A percentile compares a stretch with the other conserved stretches of the same genome.
Evolutionary conservation across 768 basidiomycete species (phyloP).

Genomic region (Tulasnella calospora): DNA sequence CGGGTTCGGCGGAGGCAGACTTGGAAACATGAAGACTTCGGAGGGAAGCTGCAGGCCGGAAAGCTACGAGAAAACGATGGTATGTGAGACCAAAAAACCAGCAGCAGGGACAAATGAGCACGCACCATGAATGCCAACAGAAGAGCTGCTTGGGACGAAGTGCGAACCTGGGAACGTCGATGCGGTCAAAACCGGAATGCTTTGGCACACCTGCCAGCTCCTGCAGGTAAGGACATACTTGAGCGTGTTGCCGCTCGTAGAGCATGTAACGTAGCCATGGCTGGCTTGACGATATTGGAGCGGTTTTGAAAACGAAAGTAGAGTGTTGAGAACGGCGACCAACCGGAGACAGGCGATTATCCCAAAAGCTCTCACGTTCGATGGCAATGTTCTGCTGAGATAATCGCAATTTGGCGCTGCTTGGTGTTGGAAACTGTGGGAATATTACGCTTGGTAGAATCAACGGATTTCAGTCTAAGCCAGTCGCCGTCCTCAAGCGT

Average conservation of each 20-base stretch:
- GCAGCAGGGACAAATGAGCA: neutral
- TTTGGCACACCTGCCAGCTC: neutral
- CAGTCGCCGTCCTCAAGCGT: constrained; percentile 5
- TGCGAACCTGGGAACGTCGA: constrained; percentile 10
- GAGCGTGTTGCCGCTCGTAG: neutral
- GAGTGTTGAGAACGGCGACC: constrained; percentile 9
- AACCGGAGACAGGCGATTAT: constrained; percentile 9
- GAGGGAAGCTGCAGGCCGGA: constrained; percentile 11
- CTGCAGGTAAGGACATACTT: neutral
- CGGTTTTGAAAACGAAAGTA: constrained; percentile 1
- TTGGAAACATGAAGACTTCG: constrained; percentile 11
- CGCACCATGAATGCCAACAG: constrained; percentile 11
- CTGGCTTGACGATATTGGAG: neutral
- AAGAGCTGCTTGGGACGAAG: neutral
- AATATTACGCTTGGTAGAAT: constrained; percentile 9
- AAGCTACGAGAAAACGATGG: neutral
- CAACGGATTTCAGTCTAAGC: constrained; percentile 15
- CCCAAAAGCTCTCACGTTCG: neutral
- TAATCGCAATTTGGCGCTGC: neutral
- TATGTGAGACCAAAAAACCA: neutral
- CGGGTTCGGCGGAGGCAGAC: neutral
- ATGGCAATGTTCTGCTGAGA: neutral
- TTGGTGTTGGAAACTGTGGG: neutral
- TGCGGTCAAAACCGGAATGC: constrained; percentile 5
- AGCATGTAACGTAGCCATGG: neutral